phyloP scores from a whole-genome alignment of 352 stramenopile species.

The Phytophthora chlamydospora region DNA sequence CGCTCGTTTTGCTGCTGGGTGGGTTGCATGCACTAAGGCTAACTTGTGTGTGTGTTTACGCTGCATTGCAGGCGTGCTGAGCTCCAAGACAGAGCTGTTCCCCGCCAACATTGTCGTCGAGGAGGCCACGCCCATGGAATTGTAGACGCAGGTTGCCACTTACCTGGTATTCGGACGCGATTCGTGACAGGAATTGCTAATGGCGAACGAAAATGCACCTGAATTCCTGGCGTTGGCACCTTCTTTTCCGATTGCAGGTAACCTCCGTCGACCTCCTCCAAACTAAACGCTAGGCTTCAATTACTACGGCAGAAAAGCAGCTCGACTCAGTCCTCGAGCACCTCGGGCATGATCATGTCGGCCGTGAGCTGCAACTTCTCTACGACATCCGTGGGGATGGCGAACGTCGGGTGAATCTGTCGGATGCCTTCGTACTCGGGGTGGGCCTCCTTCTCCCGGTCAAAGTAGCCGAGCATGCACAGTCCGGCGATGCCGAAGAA shows the following conservation, averaged over 20 bases:
- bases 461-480: conserved; percentile 94
- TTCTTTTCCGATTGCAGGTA: conserved; percentile 20
- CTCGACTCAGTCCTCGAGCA: conserved; percentile 23
- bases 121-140: conserved; percentile 79
- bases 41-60: conserved; percentile 9
- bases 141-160: conserved; percentile 50
- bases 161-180: conserved; percentile 19
- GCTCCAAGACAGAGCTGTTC: conserved; percentile 78
- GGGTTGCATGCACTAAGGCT: background rate
- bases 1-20: background rate
- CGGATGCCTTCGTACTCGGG: conserved; percentile 75
- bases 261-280: conserved; percentile 6
- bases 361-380: conserved; percentile 84
- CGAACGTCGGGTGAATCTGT: conserved; percentile 95
- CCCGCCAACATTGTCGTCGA: conserved; percentile 64
- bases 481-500: conserved; percentile 98
- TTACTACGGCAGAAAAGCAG: background rate
- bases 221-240: conserved; percentile 21
- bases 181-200: conserved; percentile 21
- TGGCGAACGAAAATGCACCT: conserved; percentile 39
- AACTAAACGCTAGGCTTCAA: conserved; percentile 11
- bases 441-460: conserved; percentile 60
- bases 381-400: conserved; percentile 93
- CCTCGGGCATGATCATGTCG: conserved; percentile 58
- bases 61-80: conserved; percentile 58